phyloP scores from a whole-genome alignment of 768 basidiomycete species.

The Ramaria rubella region DNA sequence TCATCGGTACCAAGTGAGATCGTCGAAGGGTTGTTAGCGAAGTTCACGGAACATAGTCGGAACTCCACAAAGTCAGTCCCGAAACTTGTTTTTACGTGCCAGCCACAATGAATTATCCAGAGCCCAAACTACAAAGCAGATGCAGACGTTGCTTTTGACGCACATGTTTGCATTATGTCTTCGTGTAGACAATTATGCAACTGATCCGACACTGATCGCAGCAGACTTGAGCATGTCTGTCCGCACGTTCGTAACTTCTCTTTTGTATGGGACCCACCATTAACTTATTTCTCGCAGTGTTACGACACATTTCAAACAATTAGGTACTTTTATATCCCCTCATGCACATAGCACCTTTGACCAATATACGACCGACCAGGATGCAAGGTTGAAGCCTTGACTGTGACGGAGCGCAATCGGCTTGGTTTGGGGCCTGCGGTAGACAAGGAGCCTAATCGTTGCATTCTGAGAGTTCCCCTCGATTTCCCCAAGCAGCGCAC shows the following conservation, averaged over 20 bases:
- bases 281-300: conserved; percentile 36
- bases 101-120: conserved; percentile 21
- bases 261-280: neutral
- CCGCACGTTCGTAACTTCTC: conserved; percentile 47
- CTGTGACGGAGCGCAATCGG: conserved; percentile 56
- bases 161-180: conserved; percentile 80
- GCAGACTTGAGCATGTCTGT: conserved; percentile 64
- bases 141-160: conserved; percentile 64
- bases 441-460: conserved; percentile 59
- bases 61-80: conserved; percentile 55
- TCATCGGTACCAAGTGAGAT: conserved; percentile 53
- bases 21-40: conserved; percentile 63
- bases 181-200: conserved; percentile 68
- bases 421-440: conserved; percentile 56
- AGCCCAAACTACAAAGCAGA: conserved; percentile 55
- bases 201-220: conserved; percentile 62
- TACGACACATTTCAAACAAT: conserved; percentile 64
- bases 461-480: conserved; percentile 68
- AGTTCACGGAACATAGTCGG: conserved; percentile 74
- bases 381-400: conserved; percentile 59
- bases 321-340: conserved; percentile 42
- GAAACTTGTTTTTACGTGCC: neutral
- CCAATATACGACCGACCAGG: conserved; percentile 36
- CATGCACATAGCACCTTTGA: neutral
- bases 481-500: conserved; percentile 65